Conservation (phyloP, 768 basidiomycete species). For the Suillus luteus region DNA sequence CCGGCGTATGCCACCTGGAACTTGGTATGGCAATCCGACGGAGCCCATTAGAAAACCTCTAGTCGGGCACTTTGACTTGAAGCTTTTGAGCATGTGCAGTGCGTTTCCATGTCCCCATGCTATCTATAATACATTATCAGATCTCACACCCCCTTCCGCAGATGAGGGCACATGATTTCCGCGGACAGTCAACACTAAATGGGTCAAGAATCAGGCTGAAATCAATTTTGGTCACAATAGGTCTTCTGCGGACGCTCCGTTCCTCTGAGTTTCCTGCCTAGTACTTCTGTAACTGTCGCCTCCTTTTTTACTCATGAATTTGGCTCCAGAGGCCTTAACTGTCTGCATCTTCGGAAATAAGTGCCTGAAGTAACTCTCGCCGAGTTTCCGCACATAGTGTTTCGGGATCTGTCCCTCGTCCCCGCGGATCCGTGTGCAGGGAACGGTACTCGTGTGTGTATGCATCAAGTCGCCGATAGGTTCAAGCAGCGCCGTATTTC, state of each 20-base stretch:
- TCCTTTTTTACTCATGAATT: conserved; percentile 6
- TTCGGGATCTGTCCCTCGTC: conserved; percentile 30
- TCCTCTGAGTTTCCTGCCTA: conserved; percentile 22
- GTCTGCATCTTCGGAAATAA: conserved; percentile 15
- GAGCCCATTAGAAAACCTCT: neutral
- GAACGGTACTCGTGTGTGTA: conserved; percentile 25
- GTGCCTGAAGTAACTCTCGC: conserved; percentile 14
- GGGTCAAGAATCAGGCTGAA: conserved; percentile 27
- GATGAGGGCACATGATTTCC: conserved; percentile 31
- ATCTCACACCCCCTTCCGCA: conserved; percentile 28
- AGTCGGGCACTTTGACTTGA: neutral
- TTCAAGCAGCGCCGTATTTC: conserved; percentile 14
- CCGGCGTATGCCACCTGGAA: neutral
- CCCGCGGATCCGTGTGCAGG: conserved; percentile 33
- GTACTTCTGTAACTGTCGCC: conserved; percentile 2
- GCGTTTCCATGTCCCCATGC: conserved; percentile 14
- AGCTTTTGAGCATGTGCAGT: conserved; percentile 8
- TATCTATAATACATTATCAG: conserved; percentile 17
- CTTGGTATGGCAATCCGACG: neutral
- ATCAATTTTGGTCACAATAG: conserved; percentile 26
- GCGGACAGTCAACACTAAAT: conserved; percentile 27
- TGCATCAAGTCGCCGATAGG: conserved; percentile 25
- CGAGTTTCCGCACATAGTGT: conserved; percentile 28
- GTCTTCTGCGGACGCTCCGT: conserved; percentile 17
- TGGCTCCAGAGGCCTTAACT: conserved; percentile 14